Evolutionary conservation across 345 rosid species (phyloP).

Genomic region (rapeseed (Brassica napus)): Da-Ae NC_063434.1:6871001-6871500

Average conservation of each 20-base stretch:
- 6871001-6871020: conserved; percentile 36
- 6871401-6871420: conserved; percentile 30
- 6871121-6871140: conserved; percentile 13
- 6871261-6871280: not conserved
- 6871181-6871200: not conserved
- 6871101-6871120: conserved; percentile 14
- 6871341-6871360: conserved; percentile 4
- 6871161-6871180: conserved; percentile 5
- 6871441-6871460: conserved; percentile 8
- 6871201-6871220: conserved; percentile 23
- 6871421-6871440: conserved; percentile 26
- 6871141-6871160: conserved; percentile 10
- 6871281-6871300: not conserved
- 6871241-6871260: conserved; percentile 9
- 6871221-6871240: conserved; percentile 22
- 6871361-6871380: conserved; percentile 28
- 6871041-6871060: conserved; percentile 40
- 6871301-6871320: conserved; percentile 28
- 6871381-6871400: conserved; percentile 26
- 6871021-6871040: conserved; percentile 26
- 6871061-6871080: conserved; percentile 36
- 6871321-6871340: conserved; percentile 35
- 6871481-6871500: conserved; percentile 15
- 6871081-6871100: conserved; percentile 32
- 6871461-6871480: conserved; percentile 34